Conservation (phyloP, 2,329 filamentous ascomycete species). For the Whalleya microplaca region DNA sequence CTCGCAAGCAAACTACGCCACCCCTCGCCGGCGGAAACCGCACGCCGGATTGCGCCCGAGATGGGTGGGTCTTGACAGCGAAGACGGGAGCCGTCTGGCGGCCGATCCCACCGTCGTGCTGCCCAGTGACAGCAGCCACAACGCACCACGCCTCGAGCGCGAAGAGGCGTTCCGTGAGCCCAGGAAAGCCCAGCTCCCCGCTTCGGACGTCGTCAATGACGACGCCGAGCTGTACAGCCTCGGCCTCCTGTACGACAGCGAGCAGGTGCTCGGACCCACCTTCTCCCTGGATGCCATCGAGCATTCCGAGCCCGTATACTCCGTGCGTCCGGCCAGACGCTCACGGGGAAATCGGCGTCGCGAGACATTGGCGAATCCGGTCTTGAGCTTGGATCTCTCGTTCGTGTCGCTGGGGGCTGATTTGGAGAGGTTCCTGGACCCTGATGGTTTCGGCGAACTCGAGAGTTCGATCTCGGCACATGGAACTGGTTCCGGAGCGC, state of each 20-base stretch:
- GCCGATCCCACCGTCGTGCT: slow-evolving; percentile 22
- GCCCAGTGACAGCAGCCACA: slow-evolving; percentile 23
- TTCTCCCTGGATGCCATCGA: slow-evolving; percentile 32
- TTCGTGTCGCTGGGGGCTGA: slow-evolving; percentile 18
- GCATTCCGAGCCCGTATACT: slow-evolving; percentile 30
- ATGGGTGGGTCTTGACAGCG: slow-evolving; percentile 12
- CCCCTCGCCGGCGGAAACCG: slow-evolving; percentile 9
- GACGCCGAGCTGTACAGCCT: slow-evolving; percentile 33
- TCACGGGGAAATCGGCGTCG: slow-evolving; percentile 11
- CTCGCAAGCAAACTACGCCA: slow-evolving; percentile 7
- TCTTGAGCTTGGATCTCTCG: slow-evolving; percentile 19
- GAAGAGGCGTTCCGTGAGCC: slow-evolving; percentile 35
- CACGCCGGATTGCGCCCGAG: not conserved
- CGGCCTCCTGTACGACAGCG: slow-evolving; percentile 34
- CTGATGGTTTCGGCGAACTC: slow-evolving; percentile 11
- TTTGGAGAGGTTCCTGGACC: slow-evolving; percentile 13
- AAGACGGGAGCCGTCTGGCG: slow-evolving; percentile 21
- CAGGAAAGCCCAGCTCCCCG: slow-evolving; percentile 11
- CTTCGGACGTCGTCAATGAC: too few species aligned
- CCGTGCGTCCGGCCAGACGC: slow-evolving; percentile 30
- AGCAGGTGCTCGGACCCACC: slow-evolving; percentile 19
- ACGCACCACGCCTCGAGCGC: slow-evolving; percentile 31
- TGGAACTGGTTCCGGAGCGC: not conserved
- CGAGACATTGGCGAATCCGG: not conserved
- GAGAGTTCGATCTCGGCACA: too few species aligned